phyloP scores from a whole-genome alignment of 228 moss, liverwort and hornwort species.

The Sphagnum magellanicum region DNA sequence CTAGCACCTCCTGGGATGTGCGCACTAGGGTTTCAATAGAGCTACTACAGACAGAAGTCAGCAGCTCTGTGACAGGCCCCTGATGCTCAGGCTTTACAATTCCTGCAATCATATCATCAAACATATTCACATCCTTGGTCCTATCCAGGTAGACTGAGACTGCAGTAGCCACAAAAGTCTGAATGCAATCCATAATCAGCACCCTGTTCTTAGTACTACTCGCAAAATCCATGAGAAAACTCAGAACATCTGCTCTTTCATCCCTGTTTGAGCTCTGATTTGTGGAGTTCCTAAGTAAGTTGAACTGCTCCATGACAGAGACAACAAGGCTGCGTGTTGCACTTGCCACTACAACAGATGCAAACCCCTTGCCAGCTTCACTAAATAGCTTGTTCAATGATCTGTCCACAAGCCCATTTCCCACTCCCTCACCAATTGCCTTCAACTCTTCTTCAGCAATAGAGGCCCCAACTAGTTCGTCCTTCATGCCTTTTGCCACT shows the following conservation, averaged over 20 bases:
- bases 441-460: conserved; percentile 7
- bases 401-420: conserved; percentile 37
- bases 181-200: conserved; percentile 65
- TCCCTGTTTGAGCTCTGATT: conserved; percentile 2
- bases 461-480: conserved; percentile 13
- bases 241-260: conserved; percentile 12
- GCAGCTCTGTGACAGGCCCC: conserved; percentile 68
- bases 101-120: conserved; percentile 67
- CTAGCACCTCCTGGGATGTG: conserved; percentile 65
- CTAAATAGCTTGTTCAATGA: conserved; percentile 74
- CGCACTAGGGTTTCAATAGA: conserved; percentile 72
- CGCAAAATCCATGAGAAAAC: conserved; percentile 40
- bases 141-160: conserved; percentile 82
- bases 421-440: conserved; percentile 3
- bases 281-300: not conserved
- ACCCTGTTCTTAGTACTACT: conserved; percentile 54
- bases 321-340: conserved; percentile 76
- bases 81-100: conserved; percentile 56
- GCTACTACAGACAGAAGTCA: conserved; percentile 69
- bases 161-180: conserved; percentile 80
- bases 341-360: conserved; percentile 78
- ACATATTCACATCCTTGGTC: conserved; percentile 81
- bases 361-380: conserved; percentile 77
- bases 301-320: conserved; percentile 59
- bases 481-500: conserved; percentile 26